A percentile compares a stretch with the other conserved stretches of the same genome.
phyloP scores from a whole-genome alignment of 257 asterid species.

The Gentiana straminea region DNA sequence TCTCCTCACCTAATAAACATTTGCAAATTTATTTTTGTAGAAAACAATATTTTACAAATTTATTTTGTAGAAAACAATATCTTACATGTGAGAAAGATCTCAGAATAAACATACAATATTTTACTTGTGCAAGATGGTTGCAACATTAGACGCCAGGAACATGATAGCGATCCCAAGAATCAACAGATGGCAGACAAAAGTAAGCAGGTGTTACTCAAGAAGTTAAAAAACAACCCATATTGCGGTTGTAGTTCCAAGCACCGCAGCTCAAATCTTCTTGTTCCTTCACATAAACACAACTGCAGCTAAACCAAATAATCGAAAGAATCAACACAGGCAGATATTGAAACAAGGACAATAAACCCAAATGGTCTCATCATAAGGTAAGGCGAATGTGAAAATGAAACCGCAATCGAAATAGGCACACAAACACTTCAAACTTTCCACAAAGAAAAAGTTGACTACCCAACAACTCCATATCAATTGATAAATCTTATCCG shows the following conservation, averaged over 20 bases:
- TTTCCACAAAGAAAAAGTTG: no score
- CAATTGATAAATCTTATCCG: no score
- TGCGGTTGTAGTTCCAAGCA: conserved; percentile 72
- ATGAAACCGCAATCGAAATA: no score
- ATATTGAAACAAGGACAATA: background rate
- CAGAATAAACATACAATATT: no score
- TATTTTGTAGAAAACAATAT: no score
- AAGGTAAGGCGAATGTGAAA: no score
- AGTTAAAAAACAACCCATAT: conserved; percentile 72
- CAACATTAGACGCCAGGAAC: conserved; percentile 80
- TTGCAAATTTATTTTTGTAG: no score
- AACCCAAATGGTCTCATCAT: background rate
- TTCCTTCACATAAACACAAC: conserved; percentile 88
- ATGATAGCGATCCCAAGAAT: conserved; percentile 45
- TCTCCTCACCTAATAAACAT: no score
- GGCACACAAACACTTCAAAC: no score
- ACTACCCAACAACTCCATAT: no score
- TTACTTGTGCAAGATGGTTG: conserved; percentile 64
- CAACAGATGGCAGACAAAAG: conserved; percentile 56
- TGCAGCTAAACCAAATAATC: conserved; percentile 45
- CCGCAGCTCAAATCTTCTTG: conserved; percentile 65
- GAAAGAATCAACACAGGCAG: conserved; percentile 4
- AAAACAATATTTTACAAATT: no score
- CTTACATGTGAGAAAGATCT: no score
- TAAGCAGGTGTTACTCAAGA: conserved; percentile 69